Base-by-base conservation (phyloP, 2,329 filamentous ascomycete species). In the Pseudophaeomoniella oleicola region DNA sequence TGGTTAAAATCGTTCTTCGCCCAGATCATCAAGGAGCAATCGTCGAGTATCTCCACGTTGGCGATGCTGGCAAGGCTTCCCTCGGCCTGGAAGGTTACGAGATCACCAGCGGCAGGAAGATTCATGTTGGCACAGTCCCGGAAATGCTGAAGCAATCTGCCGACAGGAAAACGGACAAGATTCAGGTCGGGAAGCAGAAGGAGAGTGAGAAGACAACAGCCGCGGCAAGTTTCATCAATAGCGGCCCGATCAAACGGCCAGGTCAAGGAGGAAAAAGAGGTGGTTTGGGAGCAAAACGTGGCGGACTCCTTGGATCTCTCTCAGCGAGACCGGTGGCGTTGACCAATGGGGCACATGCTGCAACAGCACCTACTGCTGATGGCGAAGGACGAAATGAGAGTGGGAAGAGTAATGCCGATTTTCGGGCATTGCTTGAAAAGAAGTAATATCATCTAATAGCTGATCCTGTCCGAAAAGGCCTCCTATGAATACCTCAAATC, bases 21-120 rank as follows among this genome's bases (percentile, higher is more conserved):
- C 84, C 86, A 1, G 74, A 85, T 41, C 82, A 93, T 43, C 77
- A 79, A 39, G 87, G 86, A 10, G 90, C 87, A 4, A 80, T 88
- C 37, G 69, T 96, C 27, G 90, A 96, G 52, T 94, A 82, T 49
- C 63, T 63, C 2, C 75, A 83, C 35, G 67, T 78, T 2, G 66
- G 75, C 2, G 70, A 76, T 22, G 81, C 81, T 0, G 87, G 87
- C 16, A 81, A 61, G 40, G 63, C 63, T 3, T 51, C 57, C 4
- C 44, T 67, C 34, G 58, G 53, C n/a, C 52, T 67, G 4, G 62
- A 65, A 37, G 62, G 62, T 3, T 52, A 58, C 35, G 63, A 66
- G 44, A 64, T 67, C 39, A 48, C 42, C 2, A 51, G 59, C 1
- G 63, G 60, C 6, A 56, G 62, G 3, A 48, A 45, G n/a, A 52